Percentiles rank a stretch among this genome's conserved stretches.
phyloP scores from a whole-genome alignment of 2,329 filamentous ascomycete species.

The Xylariaceae sp. region DNA sequence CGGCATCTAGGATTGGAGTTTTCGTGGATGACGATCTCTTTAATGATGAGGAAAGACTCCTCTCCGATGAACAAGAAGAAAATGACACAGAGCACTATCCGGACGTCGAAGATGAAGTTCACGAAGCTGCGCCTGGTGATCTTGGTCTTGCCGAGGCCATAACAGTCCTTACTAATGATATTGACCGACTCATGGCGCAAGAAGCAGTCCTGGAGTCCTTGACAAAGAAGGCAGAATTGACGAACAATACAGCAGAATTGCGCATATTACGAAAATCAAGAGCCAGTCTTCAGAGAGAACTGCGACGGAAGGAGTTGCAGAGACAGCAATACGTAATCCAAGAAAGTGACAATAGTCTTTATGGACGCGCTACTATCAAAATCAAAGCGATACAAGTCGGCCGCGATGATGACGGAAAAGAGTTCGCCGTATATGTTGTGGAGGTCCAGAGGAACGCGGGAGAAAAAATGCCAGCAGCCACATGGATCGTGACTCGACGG shows the following conservation, averaged over 20 bases:
- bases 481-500: constrained; percentile 85
- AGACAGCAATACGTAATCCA: constrained; percentile 95
- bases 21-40: constrained; percentile 94
- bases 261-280: constrained; percentile 91
- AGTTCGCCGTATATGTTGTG: constrained; percentile 88
- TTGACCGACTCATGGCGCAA: constrained; percentile 81
- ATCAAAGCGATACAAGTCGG: constrained; percentile 94
- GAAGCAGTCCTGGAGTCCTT: constrained; percentile 88
- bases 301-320: constrained; percentile 89
- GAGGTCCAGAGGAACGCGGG: constrained; percentile 87
- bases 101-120: constrained; percentile 73
- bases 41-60: constrained; percentile 76
- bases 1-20: constrained; percentile 80
- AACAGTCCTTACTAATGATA: constrained; percentile 77
- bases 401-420: constrained; percentile 83
- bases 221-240: constrained; percentile 89
- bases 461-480: constrained; percentile 93
- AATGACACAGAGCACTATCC: constrained; percentile 51
- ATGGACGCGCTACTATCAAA: constrained; percentile 80
- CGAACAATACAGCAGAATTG: constrained; percentile 91
- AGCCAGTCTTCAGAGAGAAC: constrained; percentile 85
- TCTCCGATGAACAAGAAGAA: constrained; percentile 81
- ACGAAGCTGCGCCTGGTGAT: constrained; percentile 91
- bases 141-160: constrained; percentile 92
- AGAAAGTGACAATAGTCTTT: constrained; percentile 95